Conservation (phyloP, 2,329 filamentous ascomycete species). For the Pestalotiopsis sp. region DNA sequence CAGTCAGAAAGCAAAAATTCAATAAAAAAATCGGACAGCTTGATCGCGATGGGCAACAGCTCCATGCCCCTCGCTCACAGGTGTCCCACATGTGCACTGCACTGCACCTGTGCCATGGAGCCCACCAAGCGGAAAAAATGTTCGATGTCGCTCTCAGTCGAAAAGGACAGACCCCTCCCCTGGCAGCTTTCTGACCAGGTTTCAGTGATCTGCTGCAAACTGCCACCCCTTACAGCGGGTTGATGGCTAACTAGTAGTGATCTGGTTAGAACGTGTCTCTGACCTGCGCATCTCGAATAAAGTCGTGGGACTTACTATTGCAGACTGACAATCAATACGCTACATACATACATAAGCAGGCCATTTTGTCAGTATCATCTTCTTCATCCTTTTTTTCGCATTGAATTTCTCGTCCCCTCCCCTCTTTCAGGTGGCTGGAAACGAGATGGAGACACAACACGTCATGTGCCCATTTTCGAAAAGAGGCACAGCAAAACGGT, state of each 20-base stretch:
- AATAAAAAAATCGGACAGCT: background rate
- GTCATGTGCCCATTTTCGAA: background rate
- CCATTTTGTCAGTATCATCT: background rate
- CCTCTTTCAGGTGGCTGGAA: background rate
- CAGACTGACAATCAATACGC: background rate
- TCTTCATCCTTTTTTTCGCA: background rate
- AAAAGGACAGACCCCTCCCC: background rate
- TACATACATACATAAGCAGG: background rate
- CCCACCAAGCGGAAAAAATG: background rate
- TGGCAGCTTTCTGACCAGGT: background rate
- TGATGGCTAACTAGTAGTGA: background rate
- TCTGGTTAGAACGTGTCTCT: slow-evolving; percentile 4
- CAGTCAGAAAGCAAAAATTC: background rate
- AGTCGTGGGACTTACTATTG: background rate
- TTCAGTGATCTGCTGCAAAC: slow-evolving; percentile 6
- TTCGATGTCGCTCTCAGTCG: background rate
- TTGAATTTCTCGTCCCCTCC: no score
- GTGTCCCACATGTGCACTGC: background rate
- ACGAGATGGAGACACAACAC: background rate
- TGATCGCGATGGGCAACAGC: background rate
- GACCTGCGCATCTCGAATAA: background rate
- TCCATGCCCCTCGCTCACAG: background rate
- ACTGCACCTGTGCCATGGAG: background rate
- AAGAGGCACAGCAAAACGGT: slow-evolving; percentile 7
- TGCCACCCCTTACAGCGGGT: slow-evolving; percentile 4